These are phyloP conservation scores for Botrytis byssoidea DNA, from an alignment of 2,329 filamentous ascomycete genomes.

Conservation along the genomic window DNA sequence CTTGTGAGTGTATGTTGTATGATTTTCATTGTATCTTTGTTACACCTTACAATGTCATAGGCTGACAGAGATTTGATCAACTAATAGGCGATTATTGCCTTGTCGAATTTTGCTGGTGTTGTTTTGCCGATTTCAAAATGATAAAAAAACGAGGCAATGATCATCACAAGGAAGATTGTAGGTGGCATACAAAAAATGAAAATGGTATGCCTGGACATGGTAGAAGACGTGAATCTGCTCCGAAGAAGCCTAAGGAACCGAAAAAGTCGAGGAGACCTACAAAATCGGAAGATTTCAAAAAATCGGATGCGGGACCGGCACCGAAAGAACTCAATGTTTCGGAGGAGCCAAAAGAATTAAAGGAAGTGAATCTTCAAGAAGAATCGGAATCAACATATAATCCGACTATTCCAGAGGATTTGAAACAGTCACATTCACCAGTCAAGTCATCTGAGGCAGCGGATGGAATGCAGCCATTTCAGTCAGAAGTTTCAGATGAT, in stretches of 20 bases:
- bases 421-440: background rate
- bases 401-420: background rate
- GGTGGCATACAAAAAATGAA: background rate
- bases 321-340: background rate
- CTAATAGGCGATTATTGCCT: background rate
- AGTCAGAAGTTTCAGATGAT: background rate
- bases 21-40: background rate
- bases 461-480: background rate
- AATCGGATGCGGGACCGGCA: background rate
- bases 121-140: background rate
- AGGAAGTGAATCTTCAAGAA: background rate
- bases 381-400: background rate
- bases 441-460: background rate
- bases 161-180: background rate
- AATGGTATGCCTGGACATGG: slow-evolving; percentile 1
- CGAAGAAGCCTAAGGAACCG: background rate
- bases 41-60: too few relatives aligned
- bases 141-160: background rate
- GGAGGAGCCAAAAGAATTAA: background rate
- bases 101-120: background rate
- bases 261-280: background rate
- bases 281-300: background rate
- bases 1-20: background rate
- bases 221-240: background rate
- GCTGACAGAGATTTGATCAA: background rate